Percentiles rank a stretch among this genome's conserved stretches.
These are phyloP conservation scores for Noccaea caerulescens DNA, from an alignment of 345 rosid species.

Conservation along the genomic window DNA sequence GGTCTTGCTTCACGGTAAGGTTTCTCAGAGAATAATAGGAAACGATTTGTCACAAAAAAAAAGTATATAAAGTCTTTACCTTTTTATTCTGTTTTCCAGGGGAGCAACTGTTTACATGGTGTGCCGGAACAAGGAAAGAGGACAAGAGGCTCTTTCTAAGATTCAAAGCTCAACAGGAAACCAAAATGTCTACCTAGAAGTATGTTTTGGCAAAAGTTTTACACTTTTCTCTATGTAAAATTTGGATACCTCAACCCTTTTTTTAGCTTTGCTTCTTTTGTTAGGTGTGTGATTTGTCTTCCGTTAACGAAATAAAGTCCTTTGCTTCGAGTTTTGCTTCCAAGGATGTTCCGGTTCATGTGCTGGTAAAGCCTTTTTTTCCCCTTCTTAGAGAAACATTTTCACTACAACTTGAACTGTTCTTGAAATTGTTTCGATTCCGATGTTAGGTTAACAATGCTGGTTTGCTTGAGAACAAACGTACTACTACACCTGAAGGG, in stretches of 20 bases:
- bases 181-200: conserved; percentile 81
- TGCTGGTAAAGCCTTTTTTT: conserved; percentile 53
- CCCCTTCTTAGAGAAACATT: background rate
- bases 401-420: background rate
- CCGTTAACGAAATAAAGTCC: conserved; percentile 71
- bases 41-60: background rate
- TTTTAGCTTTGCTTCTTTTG: conserved; percentile 33
- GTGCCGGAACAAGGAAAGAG: conserved; percentile 83
- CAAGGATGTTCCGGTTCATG: conserved; percentile 75
- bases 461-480: conserved; percentile 70
- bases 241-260: background rate
- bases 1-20: conserved; percentile 88
- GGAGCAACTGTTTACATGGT: conserved; percentile 90
- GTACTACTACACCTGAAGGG: conserved; percentile 77
- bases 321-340: conserved; percentile 77
- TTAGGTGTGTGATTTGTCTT: conserved; percentile 91
- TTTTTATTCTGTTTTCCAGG: conserved; percentile 38
- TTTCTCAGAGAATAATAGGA: background rate
- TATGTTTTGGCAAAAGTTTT: conserved; percentile 29
- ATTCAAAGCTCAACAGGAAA: conserved; percentile 74
- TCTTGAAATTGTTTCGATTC: background rate
- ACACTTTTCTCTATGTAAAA: conserved; percentile 25
- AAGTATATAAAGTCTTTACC: background rate
- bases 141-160: conserved; percentile 80
- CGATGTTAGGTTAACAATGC: conserved; percentile 81